Conservation (phyloP, 192 early-diverging fungal genomes). For the Rhizophagus sp. region DNA sequence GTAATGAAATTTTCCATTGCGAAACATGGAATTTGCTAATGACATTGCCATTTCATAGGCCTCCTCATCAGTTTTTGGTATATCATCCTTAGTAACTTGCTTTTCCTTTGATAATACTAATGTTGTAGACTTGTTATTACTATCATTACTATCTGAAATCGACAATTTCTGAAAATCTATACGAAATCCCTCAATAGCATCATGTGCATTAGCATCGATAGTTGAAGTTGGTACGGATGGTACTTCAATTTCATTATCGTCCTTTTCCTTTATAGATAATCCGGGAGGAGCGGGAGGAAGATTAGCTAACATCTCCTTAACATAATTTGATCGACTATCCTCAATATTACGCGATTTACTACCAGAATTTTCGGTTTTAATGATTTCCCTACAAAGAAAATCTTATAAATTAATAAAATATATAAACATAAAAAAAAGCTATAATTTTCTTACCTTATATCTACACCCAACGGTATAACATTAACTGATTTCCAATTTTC, state of each 20-base stretch:
- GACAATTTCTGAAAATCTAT: constrained; percentile 30
- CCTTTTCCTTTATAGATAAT: constrained; percentile 31
- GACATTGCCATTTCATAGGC: constrained; percentile 33
- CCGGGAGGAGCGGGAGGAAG: constrained; percentile 29
- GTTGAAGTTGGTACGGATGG: neutral
- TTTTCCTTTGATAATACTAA: constrained; percentile 11
- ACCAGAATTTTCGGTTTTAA: neutral
- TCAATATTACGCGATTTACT: neutral
- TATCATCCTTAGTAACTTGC: neutral
- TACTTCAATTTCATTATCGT: constrained; percentile 15
- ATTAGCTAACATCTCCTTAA: constrained; percentile 25
- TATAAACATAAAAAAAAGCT: neutral
- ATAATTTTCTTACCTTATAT: constrained; percentile 37
- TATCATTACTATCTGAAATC: neutral
- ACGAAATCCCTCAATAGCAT: constrained; percentile 43
- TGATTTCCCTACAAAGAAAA: neutral
- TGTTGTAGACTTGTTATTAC: constrained; percentile 16
- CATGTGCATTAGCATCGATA: constrained; percentile 25
- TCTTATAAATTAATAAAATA: neutral
- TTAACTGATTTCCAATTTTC: constrained; percentile 33
- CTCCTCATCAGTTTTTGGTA: constrained; percentile 8
- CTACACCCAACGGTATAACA: constrained; percentile 30
- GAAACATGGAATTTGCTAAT: constrained; percentile 19
- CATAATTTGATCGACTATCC: constrained; percentile 26
- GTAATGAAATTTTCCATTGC: constrained; percentile 34